phyloP scores from a whole-genome alignment of 148 eudicot species.

The Suaeda aralocaspica region DNA sequence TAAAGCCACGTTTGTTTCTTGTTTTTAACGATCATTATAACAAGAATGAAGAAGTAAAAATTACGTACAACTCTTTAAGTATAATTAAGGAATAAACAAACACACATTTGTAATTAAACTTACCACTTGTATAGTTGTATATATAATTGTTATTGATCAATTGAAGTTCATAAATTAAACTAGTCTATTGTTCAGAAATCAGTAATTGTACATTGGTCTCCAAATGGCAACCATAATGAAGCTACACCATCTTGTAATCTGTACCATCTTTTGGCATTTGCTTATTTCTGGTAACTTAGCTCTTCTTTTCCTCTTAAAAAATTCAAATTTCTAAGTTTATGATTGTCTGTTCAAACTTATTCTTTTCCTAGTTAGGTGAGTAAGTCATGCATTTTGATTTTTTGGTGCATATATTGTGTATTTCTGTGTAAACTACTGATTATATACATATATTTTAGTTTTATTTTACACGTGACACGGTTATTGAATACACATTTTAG shows the following conservation, averaged over 20 bases:
- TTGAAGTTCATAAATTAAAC: neutral
- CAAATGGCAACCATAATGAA: slow-evolving; percentile 12
- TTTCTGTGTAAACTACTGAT: too few species aligned
- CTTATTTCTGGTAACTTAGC: slow-evolving; percentile 4
- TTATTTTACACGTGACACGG: too few species aligned
- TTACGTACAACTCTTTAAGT: slow-evolving; percentile 42
- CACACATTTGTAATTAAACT: neutral
- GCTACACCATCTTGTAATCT: neutral
- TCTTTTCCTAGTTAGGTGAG: too few species aligned
- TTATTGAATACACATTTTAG: too few species aligned
- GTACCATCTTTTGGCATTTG: slow-evolving; percentile 1
- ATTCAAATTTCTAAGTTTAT: too few species aligned
- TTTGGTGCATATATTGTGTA: too few species aligned
- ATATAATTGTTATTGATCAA: too few species aligned
- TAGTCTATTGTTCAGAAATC: neutral
- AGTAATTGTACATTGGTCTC: neutral
- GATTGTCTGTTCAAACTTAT: too few species aligned
- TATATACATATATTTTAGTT: too few species aligned
- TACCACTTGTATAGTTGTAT: neutral
- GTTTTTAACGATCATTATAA: slow-evolving; percentile 24
- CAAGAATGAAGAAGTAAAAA: neutral
- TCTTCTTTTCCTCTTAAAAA: neutral
- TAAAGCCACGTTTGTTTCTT: slow-evolving; percentile 21
- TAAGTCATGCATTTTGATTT: too few species aligned
- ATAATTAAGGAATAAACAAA: slow-evolving; percentile 33